Conservation (phyloP, 164 flowering plant species). For the Stephania japonica region DNA sequence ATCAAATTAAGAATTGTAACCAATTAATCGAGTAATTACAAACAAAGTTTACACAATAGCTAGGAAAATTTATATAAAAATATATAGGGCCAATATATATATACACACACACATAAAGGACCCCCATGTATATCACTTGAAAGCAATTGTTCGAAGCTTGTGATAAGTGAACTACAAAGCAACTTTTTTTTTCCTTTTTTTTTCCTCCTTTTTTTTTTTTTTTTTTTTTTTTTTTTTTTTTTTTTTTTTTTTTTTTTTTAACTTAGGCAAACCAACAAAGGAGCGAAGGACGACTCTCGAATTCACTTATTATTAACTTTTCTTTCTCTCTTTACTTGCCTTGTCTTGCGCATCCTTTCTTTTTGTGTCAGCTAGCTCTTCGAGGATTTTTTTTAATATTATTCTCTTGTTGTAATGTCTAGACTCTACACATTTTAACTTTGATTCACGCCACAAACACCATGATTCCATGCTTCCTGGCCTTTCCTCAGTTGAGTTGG, state of each 20-base stretch:
- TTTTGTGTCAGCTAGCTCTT: not conserved
- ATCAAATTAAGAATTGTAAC: not conserved
- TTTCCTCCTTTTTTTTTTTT: no score
- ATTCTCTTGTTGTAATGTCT: not conserved
- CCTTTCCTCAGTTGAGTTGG: not conserved
- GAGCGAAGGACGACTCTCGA: not conserved
- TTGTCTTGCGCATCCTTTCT: not conserved
- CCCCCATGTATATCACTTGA: not conserved
- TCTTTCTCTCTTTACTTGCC: not conserved
- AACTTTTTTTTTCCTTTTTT: not conserved
- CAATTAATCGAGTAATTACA: no score
- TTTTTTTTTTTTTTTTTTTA: no score
- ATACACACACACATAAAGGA: not conserved
- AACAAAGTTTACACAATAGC: no score
- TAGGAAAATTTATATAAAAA: no score
- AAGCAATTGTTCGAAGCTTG: not conserved
- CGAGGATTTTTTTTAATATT: not conserved
- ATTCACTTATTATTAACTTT: not conserved
- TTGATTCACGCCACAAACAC: slow-evolving; percentile 16
- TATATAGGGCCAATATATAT: no score
- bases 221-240: no score
- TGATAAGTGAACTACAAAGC: not conserved
- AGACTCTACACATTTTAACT: not conserved
- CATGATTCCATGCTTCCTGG: slow-evolving; percentile 11
- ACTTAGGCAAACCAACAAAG: not conserved